Evolutionary conservation across 495 filamentous ascomycete genomes (phyloP), one percentile per base, ranked within the genome.

Genomic region (Aspergillus biplanus): DNA sequence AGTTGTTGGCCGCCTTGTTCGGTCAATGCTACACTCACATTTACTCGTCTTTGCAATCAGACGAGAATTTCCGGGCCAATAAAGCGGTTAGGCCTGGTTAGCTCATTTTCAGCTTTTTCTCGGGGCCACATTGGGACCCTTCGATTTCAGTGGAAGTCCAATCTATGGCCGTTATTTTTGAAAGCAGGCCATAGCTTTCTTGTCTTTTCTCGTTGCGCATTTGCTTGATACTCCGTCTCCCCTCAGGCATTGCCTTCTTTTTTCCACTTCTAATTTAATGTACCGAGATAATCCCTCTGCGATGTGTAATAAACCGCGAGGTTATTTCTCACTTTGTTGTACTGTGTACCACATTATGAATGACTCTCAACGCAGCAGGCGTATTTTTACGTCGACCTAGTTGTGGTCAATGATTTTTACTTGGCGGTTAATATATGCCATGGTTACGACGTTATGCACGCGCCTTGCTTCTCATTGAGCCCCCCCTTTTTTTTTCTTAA

Each of bases 241-340:
- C 21, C 21, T 27, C 21, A 27, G 21, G 21, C 21, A 27, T 27
- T 27, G 21, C 21, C 21, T 27, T 27, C 16, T 52, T 39, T 57
- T 15, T 58, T 34, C 21, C 11, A 52, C 48, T 59, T 59, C 58
- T 39, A 27, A 42, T 59, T 57, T 37, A 18, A 50, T 59, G 64
- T 33, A 52, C 59, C 12, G 53, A 62, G 49, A 21, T 4, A 32
- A 7, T 50, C 42, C 66, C 70, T 71, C 69, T 73, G 77, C 77
- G 77, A 80, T 74, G 77, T 62, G 66, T 65, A 63, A 80, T 80
- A 80, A 80, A 80, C 77, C 77, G 77, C 77, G 72, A 65, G 67
- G 62, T 6, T 48, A 48, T 27, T 49, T 56, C 18, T 46, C 44
- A 33, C 18, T 59, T 57, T 13, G 33, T 52, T 65, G 59, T 48